phyloP scores from a whole-genome alignment of 106 monocot genomes.

The Acanthochlamys bracteata region DNA sequence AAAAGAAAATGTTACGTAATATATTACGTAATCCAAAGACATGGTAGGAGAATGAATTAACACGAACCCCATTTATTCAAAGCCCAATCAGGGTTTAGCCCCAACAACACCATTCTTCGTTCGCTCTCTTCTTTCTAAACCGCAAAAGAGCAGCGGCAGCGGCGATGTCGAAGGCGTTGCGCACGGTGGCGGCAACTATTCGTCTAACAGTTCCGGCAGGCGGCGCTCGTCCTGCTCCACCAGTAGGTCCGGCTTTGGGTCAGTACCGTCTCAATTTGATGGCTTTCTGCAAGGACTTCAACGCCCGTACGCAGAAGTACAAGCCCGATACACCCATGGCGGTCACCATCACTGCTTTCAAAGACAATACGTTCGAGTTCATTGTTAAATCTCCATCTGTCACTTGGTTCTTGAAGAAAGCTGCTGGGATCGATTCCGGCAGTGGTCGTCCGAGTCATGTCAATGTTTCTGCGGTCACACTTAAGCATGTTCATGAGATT shows the following conservation, averaged over 20 bases:
- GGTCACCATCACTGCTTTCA: conserved; percentile 11
- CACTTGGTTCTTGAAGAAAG: conserved; percentile 10
- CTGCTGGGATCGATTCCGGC: conserved; percentile 11
- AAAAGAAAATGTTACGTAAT: too few relatives aligned
- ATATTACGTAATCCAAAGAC: too few relatives aligned
- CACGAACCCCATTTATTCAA: too few relatives aligned
- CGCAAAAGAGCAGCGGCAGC: background rate
- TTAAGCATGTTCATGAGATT: conserved; percentile 7
- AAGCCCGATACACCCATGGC: conserved; percentile 13
- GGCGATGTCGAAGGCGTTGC: conserved; percentile 1
- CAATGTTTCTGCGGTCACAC: background rate
- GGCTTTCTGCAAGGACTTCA: conserved; percentile 15
- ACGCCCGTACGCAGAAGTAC: conserved; percentile 7
- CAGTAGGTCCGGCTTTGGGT: conserved; percentile 5
- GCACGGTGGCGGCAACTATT: conserved; percentile 7
- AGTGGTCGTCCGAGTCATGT: conserved; percentile 8
- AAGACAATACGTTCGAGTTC: conserved; percentile 13
- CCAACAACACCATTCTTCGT: too few relatives aligned
- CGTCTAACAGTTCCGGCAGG: conserved; percentile 7
- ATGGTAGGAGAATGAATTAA: too few relatives aligned
- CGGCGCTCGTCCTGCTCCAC: background rate
- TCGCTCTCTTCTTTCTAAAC: too few relatives aligned
- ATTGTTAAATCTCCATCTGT: conserved; percentile 5
- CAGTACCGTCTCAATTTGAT: conserved; percentile 11
- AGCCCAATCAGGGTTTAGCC: too few relatives aligned